phyloP scores from a whole-genome alignment of 2,329 filamentous ascomycete species.

The Aspergillus melleus region DNA sequence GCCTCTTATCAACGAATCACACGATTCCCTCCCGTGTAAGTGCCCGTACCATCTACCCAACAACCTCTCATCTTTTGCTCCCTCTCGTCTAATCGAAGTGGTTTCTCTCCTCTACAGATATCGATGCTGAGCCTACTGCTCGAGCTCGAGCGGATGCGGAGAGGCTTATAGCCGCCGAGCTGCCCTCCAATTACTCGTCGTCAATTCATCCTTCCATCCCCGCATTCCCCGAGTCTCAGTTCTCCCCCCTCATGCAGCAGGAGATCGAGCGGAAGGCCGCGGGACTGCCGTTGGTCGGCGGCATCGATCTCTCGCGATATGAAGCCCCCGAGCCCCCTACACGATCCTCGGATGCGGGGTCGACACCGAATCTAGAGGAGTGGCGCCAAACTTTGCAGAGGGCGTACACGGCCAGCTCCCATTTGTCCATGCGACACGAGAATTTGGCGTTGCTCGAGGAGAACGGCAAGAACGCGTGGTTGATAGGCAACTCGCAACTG shows the following conservation, averaged over 20 bases:
- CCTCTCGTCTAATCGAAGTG: constrained; percentile 11
- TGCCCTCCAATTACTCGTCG: constrained; percentile 50
- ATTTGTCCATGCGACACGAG: constrained; percentile 56
- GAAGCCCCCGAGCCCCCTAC: constrained; percentile 67
- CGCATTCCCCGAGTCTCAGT: constrained; percentile 52
- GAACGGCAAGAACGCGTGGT: constrained; percentile 87
- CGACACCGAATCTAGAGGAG: constrained; percentile 38
- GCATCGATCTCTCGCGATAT: constrained; percentile 79
- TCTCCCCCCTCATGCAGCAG: constrained; percentile 65
- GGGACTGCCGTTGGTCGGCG: constrained; percentile 58
- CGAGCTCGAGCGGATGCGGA: constrained; percentile 65
- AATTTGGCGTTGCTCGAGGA: constrained; percentile 74
- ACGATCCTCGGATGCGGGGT: constrained; percentile 29
- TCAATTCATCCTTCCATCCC: constrained; percentile 62
- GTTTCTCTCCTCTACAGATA: constrained; percentile 57
- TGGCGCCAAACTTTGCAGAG: constrained; percentile 55
- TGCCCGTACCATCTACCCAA: background rate
- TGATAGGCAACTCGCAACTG: constrained; percentile 77
- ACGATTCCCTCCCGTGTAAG: constrained; percentile 81
- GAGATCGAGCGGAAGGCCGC: constrained; percentile 69
- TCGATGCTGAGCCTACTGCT: constrained; percentile 70
- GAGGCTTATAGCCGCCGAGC: constrained; percentile 68
- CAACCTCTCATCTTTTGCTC: background rate
- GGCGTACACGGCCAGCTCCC: constrained; percentile 60
- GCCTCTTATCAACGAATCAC: constrained; percentile 67